phyloP scores from a whole-genome alignment of 169 alveolate species.

The Plasmodium adleri region DNA sequence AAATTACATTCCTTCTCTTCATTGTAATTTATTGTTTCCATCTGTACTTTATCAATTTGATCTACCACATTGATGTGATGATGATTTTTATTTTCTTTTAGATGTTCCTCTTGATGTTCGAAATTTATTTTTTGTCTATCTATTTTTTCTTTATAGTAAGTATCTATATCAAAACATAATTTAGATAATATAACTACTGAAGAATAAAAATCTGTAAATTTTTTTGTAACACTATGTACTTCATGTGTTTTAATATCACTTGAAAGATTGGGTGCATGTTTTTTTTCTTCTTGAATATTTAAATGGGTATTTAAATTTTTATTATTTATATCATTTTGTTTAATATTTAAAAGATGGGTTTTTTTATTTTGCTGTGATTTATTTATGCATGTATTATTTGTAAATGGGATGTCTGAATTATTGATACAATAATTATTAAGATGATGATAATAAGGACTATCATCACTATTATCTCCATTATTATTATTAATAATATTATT shows the following conservation, averaged over 20 bases:
- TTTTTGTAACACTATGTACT: constrained; percentile 23
- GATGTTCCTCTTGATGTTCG: background rate
- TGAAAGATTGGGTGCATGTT: background rate
- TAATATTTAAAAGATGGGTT: background rate
- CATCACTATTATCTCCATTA: too few relatives aligned
- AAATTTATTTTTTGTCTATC: background rate
- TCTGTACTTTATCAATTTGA: too few relatives aligned
- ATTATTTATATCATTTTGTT: background rate
- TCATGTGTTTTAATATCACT: background rate
- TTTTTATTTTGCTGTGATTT: too few relatives aligned
- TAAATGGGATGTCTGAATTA: too few relatives aligned
- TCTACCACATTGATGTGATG: too few relatives aligned
- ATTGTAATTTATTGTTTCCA: too few relatives aligned
- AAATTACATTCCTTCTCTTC: too few relatives aligned
- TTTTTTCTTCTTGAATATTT: background rate
- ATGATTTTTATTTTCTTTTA: background rate
- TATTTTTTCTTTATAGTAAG: constrained; percentile 15
- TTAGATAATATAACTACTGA: constrained; percentile 18
- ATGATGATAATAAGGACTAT: too few relatives aligned
- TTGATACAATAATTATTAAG: too few relatives aligned
- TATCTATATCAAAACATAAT: constrained; percentile 11
- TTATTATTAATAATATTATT: too few relatives aligned
- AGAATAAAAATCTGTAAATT: constrained; percentile 58
- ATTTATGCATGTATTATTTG: too few relatives aligned
- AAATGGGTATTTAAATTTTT: background rate